Percentiles rank a stretch among this genome's conserved stretches.
Evolutionary conservation across 371 early-diverging fungal genomes (phyloP).

Genomic region (Rhizopus arrhizus): DNA sequence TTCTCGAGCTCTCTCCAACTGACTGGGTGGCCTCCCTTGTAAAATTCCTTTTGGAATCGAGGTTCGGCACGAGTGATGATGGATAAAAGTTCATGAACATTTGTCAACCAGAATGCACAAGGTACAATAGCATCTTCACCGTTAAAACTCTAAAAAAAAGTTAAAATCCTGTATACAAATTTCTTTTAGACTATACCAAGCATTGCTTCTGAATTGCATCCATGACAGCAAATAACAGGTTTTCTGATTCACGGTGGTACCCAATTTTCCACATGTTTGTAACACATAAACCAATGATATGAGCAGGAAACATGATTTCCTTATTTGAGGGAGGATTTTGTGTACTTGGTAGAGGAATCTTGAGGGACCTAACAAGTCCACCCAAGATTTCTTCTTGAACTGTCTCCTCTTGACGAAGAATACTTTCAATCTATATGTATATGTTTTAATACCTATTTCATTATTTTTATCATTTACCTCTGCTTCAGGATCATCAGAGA

Average conservation of each 20-base stretch:
- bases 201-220: conserved; percentile 78
- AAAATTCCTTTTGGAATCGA: conserved; percentile 41
- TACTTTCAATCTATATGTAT: conserved; percentile 45
- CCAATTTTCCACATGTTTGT: conserved; percentile 86
- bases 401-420: conserved; percentile 71
- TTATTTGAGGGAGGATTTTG: conserved; percentile 79
- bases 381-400: conserved; percentile 87
- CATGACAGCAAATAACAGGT: conserved; percentile 82
- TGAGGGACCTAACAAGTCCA: conserved; percentile 83
- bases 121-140: conserved; percentile 67
- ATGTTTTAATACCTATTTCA: not conserved
- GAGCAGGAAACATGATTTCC: conserved; percentile 93
- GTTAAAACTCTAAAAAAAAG: conserved; percentile 29
- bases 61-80: conserved; percentile 45
- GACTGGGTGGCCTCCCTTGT: conserved; percentile 27
- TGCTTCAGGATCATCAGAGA: conserved; percentile 41
- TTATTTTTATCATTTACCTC: conserved; percentile 20
- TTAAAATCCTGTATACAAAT: not conserved
- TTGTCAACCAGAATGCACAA: conserved; percentile 90
- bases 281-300: conserved; percentile 82
- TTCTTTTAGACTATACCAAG: conserved; percentile 38
- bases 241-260: conserved; percentile 77
- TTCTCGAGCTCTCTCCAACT: conserved; percentile 55
- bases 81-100: conserved; percentile 90
- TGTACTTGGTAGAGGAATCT: conserved; percentile 85